These are phyloP conservation scores for Phytophthora podocarpi DNA, from an alignment of 352 stramenopile species.

Conservation along the genomic window DNA sequence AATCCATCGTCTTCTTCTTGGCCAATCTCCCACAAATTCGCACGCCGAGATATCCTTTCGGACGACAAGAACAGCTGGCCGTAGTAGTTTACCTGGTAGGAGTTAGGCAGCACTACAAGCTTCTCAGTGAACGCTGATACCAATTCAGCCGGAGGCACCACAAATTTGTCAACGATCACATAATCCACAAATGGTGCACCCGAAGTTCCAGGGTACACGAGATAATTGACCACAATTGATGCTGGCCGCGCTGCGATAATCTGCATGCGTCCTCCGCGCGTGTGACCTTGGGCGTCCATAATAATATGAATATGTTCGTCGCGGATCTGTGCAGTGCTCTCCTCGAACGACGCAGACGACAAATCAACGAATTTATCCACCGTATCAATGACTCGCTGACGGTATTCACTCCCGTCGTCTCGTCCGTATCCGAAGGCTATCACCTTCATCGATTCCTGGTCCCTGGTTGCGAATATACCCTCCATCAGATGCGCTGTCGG, in stretches of 20 bases:
- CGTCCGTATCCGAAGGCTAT: conserved; percentile 66
- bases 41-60: conserved; percentile 7
- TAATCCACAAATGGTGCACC: conserved; percentile 83
- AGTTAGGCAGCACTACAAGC: conserved; percentile 69
- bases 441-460: conserved; percentile 30
- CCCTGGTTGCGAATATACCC: conserved; percentile 61
- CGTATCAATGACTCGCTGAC: conserved; percentile 33
- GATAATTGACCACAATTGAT: conserved; percentile 80
- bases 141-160: conserved; percentile 47
- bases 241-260: conserved; percentile 60
- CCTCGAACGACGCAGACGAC: conserved; percentile 36
- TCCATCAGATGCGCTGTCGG: conserved; percentile 81
- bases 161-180: conserved; percentile 64
- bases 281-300: conserved; percentile 86
- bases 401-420: conserved; percentile 60
- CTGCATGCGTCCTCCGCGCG: conserved; percentile 50
- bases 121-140: conserved; percentile 67
- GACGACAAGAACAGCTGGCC: conserved; percentile 13
- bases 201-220: conserved; percentile 83
- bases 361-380: conserved; percentile 69
- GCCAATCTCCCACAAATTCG: conserved; percentile 28
- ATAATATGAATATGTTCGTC: conserved; percentile 57
- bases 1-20: conserved; percentile 31
- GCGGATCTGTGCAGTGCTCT: conserved; percentile 45
- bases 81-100: conserved; percentile 88